phyloP scores from a whole-genome alignment of 2,329 filamentous ascomycete species.

The Talaromyces sp. region DNA sequence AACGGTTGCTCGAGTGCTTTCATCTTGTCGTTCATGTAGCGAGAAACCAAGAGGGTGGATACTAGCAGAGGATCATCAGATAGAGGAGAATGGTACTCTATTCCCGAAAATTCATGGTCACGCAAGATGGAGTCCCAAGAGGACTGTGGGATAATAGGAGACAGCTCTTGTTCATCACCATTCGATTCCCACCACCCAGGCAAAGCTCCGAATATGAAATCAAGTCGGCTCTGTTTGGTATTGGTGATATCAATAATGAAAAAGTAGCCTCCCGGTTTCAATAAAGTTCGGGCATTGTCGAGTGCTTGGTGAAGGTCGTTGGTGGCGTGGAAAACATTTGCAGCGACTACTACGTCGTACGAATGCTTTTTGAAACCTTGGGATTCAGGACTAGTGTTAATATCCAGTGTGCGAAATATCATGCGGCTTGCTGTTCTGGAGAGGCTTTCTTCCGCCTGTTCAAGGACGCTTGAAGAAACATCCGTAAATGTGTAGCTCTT shows the following conservation, averaged over 20 bases:
- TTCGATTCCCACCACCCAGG: constrained; percentile 37
- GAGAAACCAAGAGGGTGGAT: neutral
- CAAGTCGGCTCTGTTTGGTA: constrained; percentile 13
- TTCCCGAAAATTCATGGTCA: neutral
- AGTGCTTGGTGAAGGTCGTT: constrained; percentile 18
- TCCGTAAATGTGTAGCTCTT: constrained; percentile 20
- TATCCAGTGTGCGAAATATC: constrained; percentile 26
- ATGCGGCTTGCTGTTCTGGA: constrained; percentile 12
- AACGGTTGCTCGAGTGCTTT: neutral
- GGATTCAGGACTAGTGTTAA: constrained; percentile 20
- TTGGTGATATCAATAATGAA: constrained; percentile 39
- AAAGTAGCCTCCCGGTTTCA: constrained; percentile 42
- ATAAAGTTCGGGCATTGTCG: constrained; percentile 22
- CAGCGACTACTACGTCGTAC: constrained; percentile 32
- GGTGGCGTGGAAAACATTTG: constrained; percentile 32
- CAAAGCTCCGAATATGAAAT: constrained; percentile 28
- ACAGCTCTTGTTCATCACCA: neutral
- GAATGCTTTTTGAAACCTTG: constrained; percentile 26
- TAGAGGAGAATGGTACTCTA: neutral
- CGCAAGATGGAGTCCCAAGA: neutral
- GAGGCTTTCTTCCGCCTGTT: constrained; percentile 14
- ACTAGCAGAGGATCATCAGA: neutral
- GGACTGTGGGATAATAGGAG: neutral
- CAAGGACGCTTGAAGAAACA: constrained; percentile 18
- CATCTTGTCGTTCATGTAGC: neutral